These are phyloP conservation scores for Amniculicola lignicola DNA, from an alignment of 495 filamentous ascomycete species.

Conservation along the genomic window DNA sequence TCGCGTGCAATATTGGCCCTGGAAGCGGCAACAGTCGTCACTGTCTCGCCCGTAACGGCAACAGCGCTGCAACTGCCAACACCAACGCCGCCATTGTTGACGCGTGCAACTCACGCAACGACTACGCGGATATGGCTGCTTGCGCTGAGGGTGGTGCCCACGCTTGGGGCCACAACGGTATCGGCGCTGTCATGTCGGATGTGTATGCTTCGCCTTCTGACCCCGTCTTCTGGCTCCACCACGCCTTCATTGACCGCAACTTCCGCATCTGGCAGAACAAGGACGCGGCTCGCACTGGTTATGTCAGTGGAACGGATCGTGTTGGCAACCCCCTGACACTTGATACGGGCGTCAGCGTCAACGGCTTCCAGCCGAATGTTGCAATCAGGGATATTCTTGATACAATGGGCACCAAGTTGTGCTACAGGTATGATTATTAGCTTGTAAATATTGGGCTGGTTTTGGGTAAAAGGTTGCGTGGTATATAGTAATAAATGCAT, in stretches of 20 bases:
- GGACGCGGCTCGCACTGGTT: neutral
- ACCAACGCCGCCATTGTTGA: conserved; percentile 8
- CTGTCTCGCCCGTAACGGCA: conserved; percentile 24
- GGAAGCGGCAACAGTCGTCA: conserved; percentile 15
- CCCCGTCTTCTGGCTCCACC: conserved; percentile 67
- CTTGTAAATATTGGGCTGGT: no score
- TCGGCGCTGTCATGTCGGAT: conserved; percentile 58
- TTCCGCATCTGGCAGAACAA: conserved; percentile 69
- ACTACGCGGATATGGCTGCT: conserved; percentile 23
- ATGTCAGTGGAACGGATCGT: conserved; percentile 13
- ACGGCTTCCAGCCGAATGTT: conserved; percentile 13
- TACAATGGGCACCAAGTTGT: conserved; percentile 13
- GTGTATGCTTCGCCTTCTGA: conserved; percentile 59
- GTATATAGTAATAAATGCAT: no score
- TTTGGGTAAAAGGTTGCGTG: no score
- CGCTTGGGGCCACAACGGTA: conserved; percentile 63
- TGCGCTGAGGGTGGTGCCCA: conserved; percentile 52
- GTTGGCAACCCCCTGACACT: conserved; percentile 12
- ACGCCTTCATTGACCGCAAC: conserved; percentile 64
- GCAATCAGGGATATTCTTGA: conserved; percentile 21
- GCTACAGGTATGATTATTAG: conserved; percentile 28
- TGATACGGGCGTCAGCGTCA: conserved; percentile 6
- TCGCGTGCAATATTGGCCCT: conserved; percentile 22
- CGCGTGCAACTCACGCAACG: conserved; percentile 12
- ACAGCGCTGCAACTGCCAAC: conserved; percentile 16